These are phyloP conservation scores for Paralagenidium karlingii DNA, from an alignment of 352 stramenopile species.

Conservation along the genomic window DNA sequence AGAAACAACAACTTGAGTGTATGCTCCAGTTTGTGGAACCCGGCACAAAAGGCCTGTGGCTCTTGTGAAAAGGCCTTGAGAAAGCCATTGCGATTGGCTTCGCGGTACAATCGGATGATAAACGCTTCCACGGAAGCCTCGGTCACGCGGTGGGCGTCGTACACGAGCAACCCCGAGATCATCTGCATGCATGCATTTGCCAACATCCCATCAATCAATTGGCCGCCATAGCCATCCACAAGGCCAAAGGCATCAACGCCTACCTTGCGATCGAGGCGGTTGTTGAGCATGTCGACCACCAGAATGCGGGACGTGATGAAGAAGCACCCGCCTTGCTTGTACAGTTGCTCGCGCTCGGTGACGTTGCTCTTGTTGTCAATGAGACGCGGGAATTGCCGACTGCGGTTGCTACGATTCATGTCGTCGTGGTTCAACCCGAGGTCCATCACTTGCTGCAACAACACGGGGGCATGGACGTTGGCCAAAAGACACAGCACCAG, in stretches of 20 bases:
- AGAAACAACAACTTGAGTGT: slow-evolving; percentile 92
- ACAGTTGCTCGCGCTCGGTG: slow-evolving; percentile 75
- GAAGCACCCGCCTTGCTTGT: slow-evolving; percentile 87
- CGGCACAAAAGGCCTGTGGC: slow-evolving; percentile 74
- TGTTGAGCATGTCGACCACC: slow-evolving; percentile 94
- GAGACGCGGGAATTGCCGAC: slow-evolving; percentile 3
- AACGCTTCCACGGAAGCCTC: slow-evolving; percentile 95
- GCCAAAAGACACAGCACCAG: slow-evolving; percentile 91
- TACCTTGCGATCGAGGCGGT: slow-evolving; percentile 37
- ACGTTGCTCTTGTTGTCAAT: slow-evolving; percentile 65
- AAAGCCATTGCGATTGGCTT: slow-evolving; percentile 84
- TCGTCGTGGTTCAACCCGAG: slow-evolving; percentile 72
- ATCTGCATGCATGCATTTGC: slow-evolving; percentile 22
- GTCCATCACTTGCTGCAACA: slow-evolving; percentile 69
- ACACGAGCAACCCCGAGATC: slow-evolving; percentile 90
- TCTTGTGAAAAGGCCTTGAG: slow-evolving; percentile 96
- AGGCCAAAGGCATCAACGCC: neutral
- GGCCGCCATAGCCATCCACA: neutral
- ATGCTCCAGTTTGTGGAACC: slow-evolving; percentile 94
- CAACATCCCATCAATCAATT: neutral
- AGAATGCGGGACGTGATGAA: slow-evolving; percentile 95
- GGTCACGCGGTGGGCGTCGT: slow-evolving; percentile 87
- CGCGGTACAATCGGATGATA: slow-evolving; percentile 91
- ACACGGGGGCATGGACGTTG: slow-evolving; percentile 70
- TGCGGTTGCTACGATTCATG: neutral